Evolutionary conservation across 441 rosid species (phyloP), one percentile per base, ranked within the genome.

Genomic region (Raphanus hybrid): DNA sequence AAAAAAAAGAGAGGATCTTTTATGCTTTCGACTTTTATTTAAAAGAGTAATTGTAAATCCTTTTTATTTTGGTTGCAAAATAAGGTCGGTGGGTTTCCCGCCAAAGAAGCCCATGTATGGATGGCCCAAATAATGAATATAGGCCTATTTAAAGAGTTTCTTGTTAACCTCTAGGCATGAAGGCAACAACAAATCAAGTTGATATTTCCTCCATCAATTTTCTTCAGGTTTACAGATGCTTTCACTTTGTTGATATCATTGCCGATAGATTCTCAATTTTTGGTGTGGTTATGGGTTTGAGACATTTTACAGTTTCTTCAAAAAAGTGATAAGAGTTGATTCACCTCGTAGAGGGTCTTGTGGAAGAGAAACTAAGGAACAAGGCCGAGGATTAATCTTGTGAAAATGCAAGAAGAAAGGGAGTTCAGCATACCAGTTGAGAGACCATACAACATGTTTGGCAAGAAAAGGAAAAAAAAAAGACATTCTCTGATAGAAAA

Each of bases 401-500:
- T 93, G 83, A 84, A 90, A 80, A 96, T 83, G 97, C 97, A 54
- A 87, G 8, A 86, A 71, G 87, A 88, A 82, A 91, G 99, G 81
- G 87, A 83, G 52, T 75, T 88, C 86, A 79, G 90, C 52, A 67
- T 92, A 52, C 81, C 97, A 62, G 74, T 85, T 35, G 83, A 81
- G 81, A 85, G 77, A 78, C 97, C 97, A 11, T 96, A 93, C 61
- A 81, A 68, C 59, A 81, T 75, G 77, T 87, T 88, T 64, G 81
- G 83, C 35, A 66, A 82, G 73, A 84, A 83, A 60, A 75, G 57
- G 32, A n/a, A 57, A 11, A 73, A 66, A 57, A 62, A 41, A 84
- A 82, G 75, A 66, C 34, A 69, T 78, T 74, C 18, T 61, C 54
- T 37, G 78, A 73, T 58, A 72, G 67, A 67, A 83, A 82, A 75